Conservation (phyloP, 2,329 filamentous ascomycete species). For the Fusarium bactridioides region DNA sequence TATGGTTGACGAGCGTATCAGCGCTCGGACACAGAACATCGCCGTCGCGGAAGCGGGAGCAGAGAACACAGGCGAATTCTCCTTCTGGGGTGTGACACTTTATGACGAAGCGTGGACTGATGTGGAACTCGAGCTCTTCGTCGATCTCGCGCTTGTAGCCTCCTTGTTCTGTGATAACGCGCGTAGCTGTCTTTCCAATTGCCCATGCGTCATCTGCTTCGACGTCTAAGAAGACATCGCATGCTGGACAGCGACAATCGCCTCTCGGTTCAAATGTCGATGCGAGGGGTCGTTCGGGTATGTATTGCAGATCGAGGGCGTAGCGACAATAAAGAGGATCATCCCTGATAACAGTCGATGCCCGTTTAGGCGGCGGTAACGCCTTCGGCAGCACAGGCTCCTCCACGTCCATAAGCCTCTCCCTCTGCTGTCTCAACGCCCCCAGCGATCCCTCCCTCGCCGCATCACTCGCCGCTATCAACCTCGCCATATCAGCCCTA, state of each 20-base stretch:
- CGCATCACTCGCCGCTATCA: conserved; percentile 36
- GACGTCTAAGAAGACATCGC: conserved; percentile 23
- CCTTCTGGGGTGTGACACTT: conserved; percentile 38
- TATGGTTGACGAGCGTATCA: conserved; percentile 31
- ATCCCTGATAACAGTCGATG: conserved; percentile 4
- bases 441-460: conserved; percentile 33
- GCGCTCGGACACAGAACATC: conserved; percentile 31
- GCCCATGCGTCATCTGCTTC: conserved; percentile 36
- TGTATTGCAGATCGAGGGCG: conserved; percentile 34
- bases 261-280: conserved; percentile 28
- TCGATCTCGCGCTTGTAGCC: conserved; percentile 33
- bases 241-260: conserved; percentile 29
- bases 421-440: conserved; percentile 34
- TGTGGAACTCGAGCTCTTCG: conserved; percentile 35
- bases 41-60: conserved; percentile 28
- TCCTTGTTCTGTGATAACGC: conserved; percentile 15
- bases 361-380: background rate
- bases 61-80: conserved; percentile 36
- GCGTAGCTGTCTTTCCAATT: conserved; percentile 26
- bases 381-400: background rate
- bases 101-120: conserved; percentile 35
- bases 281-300: conserved; percentile 16
- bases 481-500: conserved; percentile 33
- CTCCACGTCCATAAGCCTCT: conserved; percentile 23
- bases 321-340: conserved; percentile 37